A percentile compares a stretch with the other conserved stretches of the same genome.
phyloP scores from a whole-genome alignment of 768 basidiomycete species.

The Mycena vitilis region DNA sequence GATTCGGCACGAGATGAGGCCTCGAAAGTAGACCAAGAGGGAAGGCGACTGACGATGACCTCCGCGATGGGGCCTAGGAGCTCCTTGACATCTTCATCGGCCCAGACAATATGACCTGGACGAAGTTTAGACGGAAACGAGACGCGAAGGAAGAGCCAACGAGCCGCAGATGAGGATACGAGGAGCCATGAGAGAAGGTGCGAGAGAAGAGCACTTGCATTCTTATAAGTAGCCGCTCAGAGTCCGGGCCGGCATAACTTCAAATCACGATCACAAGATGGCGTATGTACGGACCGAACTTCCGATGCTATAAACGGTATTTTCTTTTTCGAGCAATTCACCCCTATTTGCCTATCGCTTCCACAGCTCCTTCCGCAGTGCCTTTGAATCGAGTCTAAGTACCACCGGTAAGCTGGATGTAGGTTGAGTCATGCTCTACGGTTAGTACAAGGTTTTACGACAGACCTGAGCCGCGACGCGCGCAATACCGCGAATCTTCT shows the following conservation, averaged over 20 bases:
- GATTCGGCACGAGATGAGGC: constrained; percentile 42
- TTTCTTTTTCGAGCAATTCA: constrained; percentile 13
- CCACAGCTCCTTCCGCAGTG: neutral
- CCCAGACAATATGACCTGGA: constrained; percentile 82
- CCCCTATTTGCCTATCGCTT: neutral
- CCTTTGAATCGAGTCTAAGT: neutral
- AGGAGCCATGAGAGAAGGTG: constrained; percentile 40
- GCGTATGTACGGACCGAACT: constrained; percentile 18
- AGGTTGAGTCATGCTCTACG: neutral
- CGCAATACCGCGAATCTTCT: constrained; percentile 66
- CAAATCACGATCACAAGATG: constrained; percentile 15
- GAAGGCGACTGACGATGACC: constrained; percentile 69
- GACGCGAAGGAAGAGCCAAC: constrained; percentile 2
- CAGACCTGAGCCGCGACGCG: constrained; percentile 55
- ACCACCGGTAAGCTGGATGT: constrained; percentile 8
- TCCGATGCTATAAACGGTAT: constrained; percentile 22
- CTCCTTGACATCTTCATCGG: constrained; percentile 75
- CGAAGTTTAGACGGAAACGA: neutral
- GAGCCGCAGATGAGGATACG: constrained; percentile 46
- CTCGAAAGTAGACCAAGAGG: constrained; percentile 13
- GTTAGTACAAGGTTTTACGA: neutral
- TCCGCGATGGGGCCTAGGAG: constrained; percentile 78
- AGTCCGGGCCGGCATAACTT: constrained; percentile 13
- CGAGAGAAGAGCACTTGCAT: constrained; percentile 3
- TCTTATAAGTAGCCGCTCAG: constrained; percentile 14